Percentiles rank a stretch among this genome's conserved stretches.
phyloP scores from a whole-genome alignment of 257 asterid genomes.

The Salvia splendens region DNA sequence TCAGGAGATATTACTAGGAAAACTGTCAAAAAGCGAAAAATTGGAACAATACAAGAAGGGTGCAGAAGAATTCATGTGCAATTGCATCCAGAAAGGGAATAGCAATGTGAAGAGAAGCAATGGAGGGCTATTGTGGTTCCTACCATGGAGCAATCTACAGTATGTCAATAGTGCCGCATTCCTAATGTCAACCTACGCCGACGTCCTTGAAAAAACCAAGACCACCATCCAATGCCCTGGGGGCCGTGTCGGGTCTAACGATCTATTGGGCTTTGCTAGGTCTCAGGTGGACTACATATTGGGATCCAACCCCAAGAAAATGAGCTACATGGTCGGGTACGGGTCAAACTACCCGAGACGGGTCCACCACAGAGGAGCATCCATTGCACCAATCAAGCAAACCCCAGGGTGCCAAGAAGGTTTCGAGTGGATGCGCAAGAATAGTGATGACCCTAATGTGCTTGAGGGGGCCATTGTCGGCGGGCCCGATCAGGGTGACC shows the following conservation, averaged over 20 bases:
- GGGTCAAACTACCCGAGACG: background rate
- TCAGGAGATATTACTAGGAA: slow-evolving; percentile 41
- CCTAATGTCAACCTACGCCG: slow-evolving; percentile 45
- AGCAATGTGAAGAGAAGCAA: slow-evolving; percentile 34
- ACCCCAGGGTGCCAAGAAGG: slow-evolving; percentile 45
- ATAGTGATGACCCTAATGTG: slow-evolving; percentile 55
- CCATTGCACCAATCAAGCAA: slow-evolving; percentile 41
- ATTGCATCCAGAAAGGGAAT: slow-evolving; percentile 50
- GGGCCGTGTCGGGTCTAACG: slow-evolving; percentile 33
- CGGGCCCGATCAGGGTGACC: slow-evolving; percentile 53
- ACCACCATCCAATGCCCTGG: slow-evolving; percentile 37
- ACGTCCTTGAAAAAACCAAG: slow-evolving; percentile 29
- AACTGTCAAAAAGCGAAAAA: slow-evolving; percentile 27
- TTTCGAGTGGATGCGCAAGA: slow-evolving; percentile 45
- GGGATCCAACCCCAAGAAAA: background rate
- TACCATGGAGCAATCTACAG: slow-evolving; percentile 55
- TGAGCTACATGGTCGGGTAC: background rate
- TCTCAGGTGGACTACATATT: slow-evolving; percentile 46
- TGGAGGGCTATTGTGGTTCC: slow-evolving; percentile 57
- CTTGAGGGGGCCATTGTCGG: slow-evolving; percentile 66
- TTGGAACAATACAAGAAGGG: slow-evolving; percentile 31
- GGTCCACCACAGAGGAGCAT: background rate
- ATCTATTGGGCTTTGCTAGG: slow-evolving; percentile 36
- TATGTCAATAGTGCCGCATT: slow-evolving; percentile 52
- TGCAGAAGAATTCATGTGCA: slow-evolving; percentile 57